Evolutionary conservation across 176 grass and related monocot genomes (phyloP).

Genomic region (sorghum (Sorghum bicolor)): Sorghum_bicolor_NCBIv3 NC_012871.2:57953501-57954000

Average conservation of each 20-base stretch:
- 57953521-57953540: slow-evolving; percentile 72
- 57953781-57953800: slow-evolving; percentile 80
- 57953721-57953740: slow-evolving; percentile 75
- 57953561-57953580: slow-evolving; percentile 79
- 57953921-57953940: slow-evolving; percentile 91
- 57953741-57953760: slow-evolving; percentile 86
- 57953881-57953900: slow-evolving; percentile 52
- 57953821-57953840: slow-evolving; percentile 67
- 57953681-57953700: slow-evolving; percentile 92
- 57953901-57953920: slow-evolving; percentile 81
- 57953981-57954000: slow-evolving; percentile 93
- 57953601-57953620: slow-evolving; percentile 73
- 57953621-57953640: slow-evolving; percentile 88
- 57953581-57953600: slow-evolving; percentile 75
- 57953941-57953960: slow-evolving; percentile 85
- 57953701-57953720: slow-evolving; percentile 71
- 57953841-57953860: slow-evolving; percentile 58
- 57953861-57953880: slow-evolving; percentile 48
- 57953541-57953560: slow-evolving; percentile 66
- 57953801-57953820: slow-evolving; percentile 67
- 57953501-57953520: slow-evolving; percentile 97
- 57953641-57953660: slow-evolving; percentile 75
- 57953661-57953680: slow-evolving; percentile 76
- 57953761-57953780: slow-evolving; percentile 65
- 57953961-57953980: slow-evolving; percentile 93